A percentile compares a stretch with the other conserved stretches of the same genome.
Evolutionary conservation across 1,284 basidiomycete species (phyloP).

Genomic region (Cutaneotrichosporon sp.): DNA sequence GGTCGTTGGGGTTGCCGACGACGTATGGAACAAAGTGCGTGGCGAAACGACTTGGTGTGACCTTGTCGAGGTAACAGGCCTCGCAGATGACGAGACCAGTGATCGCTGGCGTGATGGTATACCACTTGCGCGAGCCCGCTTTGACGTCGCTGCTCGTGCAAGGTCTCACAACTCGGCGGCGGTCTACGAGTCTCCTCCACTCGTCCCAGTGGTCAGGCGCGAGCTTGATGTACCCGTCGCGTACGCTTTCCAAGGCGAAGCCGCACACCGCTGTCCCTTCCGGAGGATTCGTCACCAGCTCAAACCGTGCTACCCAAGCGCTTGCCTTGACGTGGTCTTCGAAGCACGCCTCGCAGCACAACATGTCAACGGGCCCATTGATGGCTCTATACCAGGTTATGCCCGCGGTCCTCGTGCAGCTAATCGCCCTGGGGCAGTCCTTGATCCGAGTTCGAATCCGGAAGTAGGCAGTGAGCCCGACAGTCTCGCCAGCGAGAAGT

Average conservation of each 20-base stretch:
- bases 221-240: background rate
- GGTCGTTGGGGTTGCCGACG: background rate
- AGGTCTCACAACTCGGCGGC: background rate
- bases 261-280: background rate
- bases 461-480: background rate
- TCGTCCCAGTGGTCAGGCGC: conserved; percentile 3
- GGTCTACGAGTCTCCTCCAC: background rate
- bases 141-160: conserved; percentile 5
- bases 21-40: background rate
- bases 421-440: background rate
- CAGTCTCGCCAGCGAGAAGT: background rate
- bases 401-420: background rate
- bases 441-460: background rate
- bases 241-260: background rate
- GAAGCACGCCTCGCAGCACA: conserved; percentile 1
- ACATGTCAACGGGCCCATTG: background rate
- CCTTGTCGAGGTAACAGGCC: background rate
- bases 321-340: conserved; percentile 1
- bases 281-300: background rate
- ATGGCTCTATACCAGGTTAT: background rate
- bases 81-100: conserved; percentile 1
- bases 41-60: background rate
- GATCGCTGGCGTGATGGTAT: background rate
- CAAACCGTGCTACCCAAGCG: background rate
- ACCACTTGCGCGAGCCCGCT: conserved; percentile 3